Evolutionary conservation across 1,284 basidiomycete species (phyloP).

Genomic region (Apiotrichum mycotoxinovorans): DNA sequence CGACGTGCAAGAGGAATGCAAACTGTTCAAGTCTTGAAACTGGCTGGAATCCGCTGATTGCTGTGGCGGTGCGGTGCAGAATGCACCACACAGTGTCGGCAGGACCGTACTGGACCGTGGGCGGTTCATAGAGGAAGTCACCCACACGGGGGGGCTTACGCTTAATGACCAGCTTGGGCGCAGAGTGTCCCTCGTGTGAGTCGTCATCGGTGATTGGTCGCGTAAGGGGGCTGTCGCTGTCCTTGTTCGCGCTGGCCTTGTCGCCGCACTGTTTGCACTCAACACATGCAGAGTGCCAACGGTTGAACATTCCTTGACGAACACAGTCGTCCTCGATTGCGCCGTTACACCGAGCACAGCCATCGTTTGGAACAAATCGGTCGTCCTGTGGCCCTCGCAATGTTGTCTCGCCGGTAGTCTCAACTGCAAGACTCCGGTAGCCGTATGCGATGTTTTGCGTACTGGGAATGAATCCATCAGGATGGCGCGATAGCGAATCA

Average conservation of each 20-base stretch:
- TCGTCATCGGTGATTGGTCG: conserved; percentile 8
- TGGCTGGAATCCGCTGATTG: conserved; percentile 75
- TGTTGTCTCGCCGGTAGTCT: conserved; percentile 80
- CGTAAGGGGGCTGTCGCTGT: conserved; percentile 19
- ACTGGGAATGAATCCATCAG: conserved; percentile 57
- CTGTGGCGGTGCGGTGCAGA: conserved; percentile 66
- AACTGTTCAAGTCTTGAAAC: conserved; percentile 97
- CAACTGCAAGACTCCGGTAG: conserved; percentile 75
- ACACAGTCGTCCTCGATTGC: conserved; percentile 98
- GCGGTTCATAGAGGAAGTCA: conserved; percentile 69
- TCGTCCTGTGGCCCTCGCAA: conserved; percentile 54
- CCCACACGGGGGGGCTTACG: conserved; percentile 65
- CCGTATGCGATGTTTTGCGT: conserved; percentile 72
- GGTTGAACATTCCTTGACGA: conserved; percentile 83
- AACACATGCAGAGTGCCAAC: conserved; percentile 94
- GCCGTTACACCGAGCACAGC: conserved; percentile 80
- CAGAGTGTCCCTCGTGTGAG: conserved; percentile 18
- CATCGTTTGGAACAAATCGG: conserved; percentile 58
- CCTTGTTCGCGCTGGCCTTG: conserved; percentile 56
- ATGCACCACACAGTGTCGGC: conserved; percentile 63
- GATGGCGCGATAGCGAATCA: conserved; percentile 40
- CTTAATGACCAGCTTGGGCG: conserved; percentile 40
- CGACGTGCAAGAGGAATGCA: conserved; percentile 93
- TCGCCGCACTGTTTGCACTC: conserved; percentile 77
- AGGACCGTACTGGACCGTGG: conserved; percentile 9